Evolutionary conservation across 495 filamentous ascomycete genomes (phyloP).

Genomic region (Neurospora intermedia): DNA sequence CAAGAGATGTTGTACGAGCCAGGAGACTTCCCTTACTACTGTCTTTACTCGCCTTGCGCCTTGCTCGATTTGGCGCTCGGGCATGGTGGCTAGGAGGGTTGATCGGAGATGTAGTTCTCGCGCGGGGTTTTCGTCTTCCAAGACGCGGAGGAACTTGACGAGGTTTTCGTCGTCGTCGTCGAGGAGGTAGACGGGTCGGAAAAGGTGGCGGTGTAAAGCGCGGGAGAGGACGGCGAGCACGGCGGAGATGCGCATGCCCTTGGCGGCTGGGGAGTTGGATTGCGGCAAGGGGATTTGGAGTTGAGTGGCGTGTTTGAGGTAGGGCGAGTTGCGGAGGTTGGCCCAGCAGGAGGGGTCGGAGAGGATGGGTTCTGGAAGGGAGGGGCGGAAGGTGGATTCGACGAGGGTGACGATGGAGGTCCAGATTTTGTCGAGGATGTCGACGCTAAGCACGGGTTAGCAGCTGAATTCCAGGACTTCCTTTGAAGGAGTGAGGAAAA

Average conservation of each 20-base stretch:
- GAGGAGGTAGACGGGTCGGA: conserved; percentile 26
- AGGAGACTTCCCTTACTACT: conserved; percentile 27
- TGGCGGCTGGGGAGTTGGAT: conserved; percentile 25
- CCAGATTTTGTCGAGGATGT: conserved; percentile 29
- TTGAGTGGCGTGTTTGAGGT: conserved; percentile 27
- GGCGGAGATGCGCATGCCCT: conserved; percentile 29
- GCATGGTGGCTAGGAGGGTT: conserved; percentile 20
- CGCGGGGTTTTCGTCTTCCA: conserved; percentile 25
- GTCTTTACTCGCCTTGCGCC: conserved; percentile 23
- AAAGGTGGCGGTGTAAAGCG: conserved; percentile 24
- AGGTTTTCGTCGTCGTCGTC: conserved; percentile 24
- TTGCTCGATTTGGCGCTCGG: conserved; percentile 20
- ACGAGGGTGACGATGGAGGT: conserved; percentile 27
- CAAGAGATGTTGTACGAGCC: conserved; percentile 27
- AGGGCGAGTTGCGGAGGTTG: conserved; percentile 26
- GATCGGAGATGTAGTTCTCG: conserved; percentile 24
- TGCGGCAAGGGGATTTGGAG: conserved; percentile 25
- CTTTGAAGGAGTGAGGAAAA: no score
- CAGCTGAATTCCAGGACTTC: no score
- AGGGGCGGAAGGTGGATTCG: conserved; percentile 24
- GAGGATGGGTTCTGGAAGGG: conserved; percentile 23
- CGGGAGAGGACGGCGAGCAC: conserved; percentile 27
- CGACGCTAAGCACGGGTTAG: conserved; percentile 10
- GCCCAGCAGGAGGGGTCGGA: conserved; percentile 26
- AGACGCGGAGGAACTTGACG: conserved; percentile 20